Evolutionary conservation across 192 early-diverging fungal species (phyloP), one percentile per base, ranked within the genome.

Genomic region (Entophlyctis helioformis): DNA sequence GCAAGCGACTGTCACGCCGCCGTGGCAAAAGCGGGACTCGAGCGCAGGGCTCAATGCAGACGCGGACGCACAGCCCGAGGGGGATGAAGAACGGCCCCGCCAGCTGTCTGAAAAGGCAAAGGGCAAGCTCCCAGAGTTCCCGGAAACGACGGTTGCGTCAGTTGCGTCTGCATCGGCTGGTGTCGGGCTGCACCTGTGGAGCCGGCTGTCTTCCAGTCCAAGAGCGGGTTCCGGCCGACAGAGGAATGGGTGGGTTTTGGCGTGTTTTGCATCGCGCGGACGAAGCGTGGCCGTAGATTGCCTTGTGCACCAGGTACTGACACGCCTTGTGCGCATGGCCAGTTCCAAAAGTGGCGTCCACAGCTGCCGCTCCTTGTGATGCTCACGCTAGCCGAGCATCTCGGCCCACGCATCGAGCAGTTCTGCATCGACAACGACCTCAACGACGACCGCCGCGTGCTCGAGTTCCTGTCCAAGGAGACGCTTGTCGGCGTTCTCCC

Each of bases 21-120:
- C 3, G 46, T 21, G 39, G 46, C 20, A 13, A 29, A 15, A 23
- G 48, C 23, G 21, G 23, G 8, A 24, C 20, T 15, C 9, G 33
- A 13, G 11, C 42, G 32, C 4, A 31, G 22, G 6, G 36, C n/a
- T 39, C 48, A 21, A 19, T 1, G 11, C 36, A 18, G 19, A 23
- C 15, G 3, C 31, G 33, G 39, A 46, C 45, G 27, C 39, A 10
- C 24, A 29, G n/a, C n/a, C n/a, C 42, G 26, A 34, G 33, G n/a
- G 43, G 10, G 62, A 57, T 25, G 48, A 34, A 1, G 57, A 54
- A 19, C 64, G 56, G 32, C 40, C 51, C 44, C 50, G 32, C 1
- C 60, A 36, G n/a, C 35, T 84, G n/a, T 87, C 86, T 7, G 84
- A 84, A 23, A 87, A 85, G 60, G 77, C 78, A 1, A 74, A 71